Conservation (phyloP, 2,329 filamentous ascomycete species). For the Anisogramma anomala region DNA sequence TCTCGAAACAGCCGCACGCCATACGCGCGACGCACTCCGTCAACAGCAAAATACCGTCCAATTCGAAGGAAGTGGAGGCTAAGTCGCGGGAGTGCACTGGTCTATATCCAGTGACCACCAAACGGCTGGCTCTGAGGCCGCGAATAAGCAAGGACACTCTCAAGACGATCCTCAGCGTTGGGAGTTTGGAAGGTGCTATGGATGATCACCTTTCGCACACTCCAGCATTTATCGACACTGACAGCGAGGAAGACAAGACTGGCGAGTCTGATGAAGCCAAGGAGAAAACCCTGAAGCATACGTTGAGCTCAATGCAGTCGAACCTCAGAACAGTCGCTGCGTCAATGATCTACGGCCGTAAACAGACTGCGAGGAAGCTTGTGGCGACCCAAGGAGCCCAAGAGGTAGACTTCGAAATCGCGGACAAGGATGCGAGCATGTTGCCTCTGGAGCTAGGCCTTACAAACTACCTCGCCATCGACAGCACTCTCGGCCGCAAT, state of each 20-base stretch:
- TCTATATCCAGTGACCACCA: conserved; percentile 25
- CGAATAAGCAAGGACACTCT: conserved; percentile 36
- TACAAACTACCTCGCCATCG: conserved; percentile 16
- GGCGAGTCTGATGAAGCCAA: conserved; percentile 7
- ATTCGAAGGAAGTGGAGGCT: conserved; percentile 25
- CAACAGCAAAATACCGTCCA: conserved; percentile 25
- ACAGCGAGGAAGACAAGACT: conserved; percentile 2
- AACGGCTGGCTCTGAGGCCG: conserved; percentile 26
- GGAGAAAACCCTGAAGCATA: conserved; percentile 18
- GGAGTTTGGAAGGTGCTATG: conserved; percentile 28
- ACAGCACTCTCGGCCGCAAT: conserved; percentile 19
- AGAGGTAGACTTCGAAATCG: conserved; percentile 1
- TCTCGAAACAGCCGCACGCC: conserved; percentile 21
- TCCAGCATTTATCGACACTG: conserved; percentile 6
- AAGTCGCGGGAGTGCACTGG: conserved; percentile 26
- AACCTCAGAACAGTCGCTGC: conserved; percentile 20
- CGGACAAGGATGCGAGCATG: conserved; percentile 12
- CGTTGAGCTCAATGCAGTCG: conserved; percentile 17
- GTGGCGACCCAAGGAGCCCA: conserved; percentile 15
- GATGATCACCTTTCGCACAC: conserved; percentile 17
- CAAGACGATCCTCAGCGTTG: conserved; percentile 39
- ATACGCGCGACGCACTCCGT: conserved; percentile 24
- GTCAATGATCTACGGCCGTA: conserved; percentile 21
- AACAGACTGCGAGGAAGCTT: conserved; percentile 24
- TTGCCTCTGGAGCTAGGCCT: conserved; percentile 16